Evolutionary conservation across 805 yeast genomes (phyloP).

Genomic region (Saturnispora dispora): DNA sequence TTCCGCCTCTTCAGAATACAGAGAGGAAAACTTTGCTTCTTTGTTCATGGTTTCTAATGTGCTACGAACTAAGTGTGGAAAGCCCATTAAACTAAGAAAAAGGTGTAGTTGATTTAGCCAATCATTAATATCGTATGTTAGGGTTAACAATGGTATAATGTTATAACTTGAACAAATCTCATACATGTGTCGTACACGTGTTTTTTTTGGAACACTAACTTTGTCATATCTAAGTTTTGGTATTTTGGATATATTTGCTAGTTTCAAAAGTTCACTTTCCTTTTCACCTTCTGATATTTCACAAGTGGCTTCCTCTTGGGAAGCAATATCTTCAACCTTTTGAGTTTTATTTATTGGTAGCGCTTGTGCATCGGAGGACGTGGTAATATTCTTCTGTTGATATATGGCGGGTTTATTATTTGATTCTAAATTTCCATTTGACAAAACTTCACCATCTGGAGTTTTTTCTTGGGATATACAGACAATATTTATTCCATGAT

Average conservation of each 20-base stretch:
- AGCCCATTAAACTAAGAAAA: not conserved
- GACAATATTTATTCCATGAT: not conserved
- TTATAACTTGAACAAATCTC: not conserved
- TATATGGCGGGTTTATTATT: not conserved
- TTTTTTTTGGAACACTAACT: not conserved
- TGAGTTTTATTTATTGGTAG: not conserved
- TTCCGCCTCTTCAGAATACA: not conserved
- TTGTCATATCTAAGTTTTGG: not conserved
- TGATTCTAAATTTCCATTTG: not conserved
- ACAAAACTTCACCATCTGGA: not conserved
- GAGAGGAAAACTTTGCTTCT: not conserved
- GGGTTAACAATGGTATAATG: not conserved
- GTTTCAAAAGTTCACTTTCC: not conserved
- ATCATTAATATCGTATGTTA: not conserved
- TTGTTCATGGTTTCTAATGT: not conserved
- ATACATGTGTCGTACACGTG: not conserved
- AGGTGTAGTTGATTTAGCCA: slow-evolving; percentile 4
- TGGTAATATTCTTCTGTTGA: not conserved
- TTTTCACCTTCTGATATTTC: not conserved
- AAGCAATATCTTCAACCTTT: not conserved
- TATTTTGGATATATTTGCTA: not conserved
- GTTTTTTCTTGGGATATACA: not conserved
- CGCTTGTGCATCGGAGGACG: not conserved
- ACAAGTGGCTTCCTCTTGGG: not conserved
- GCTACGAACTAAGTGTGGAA: not conserved